These are phyloP conservation scores for Omphalotus guepiniiformis DNA, from an alignment of 768 basidiomycete genomes.

Conservation along the genomic window DNA sequence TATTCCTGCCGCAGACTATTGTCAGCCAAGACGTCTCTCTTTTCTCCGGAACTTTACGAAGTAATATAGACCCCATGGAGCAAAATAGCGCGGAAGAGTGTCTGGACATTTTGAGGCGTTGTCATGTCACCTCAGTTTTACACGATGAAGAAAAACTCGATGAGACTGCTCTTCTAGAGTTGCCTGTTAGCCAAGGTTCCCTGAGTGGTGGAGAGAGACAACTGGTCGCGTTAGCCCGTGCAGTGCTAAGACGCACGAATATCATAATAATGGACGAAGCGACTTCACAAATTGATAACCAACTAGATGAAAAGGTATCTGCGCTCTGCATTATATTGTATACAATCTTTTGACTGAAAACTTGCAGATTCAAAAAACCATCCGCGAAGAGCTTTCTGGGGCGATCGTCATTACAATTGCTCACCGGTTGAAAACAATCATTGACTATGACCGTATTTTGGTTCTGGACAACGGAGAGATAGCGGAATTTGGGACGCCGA, in stretches of 20 bases:
- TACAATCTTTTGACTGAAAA: neutral
- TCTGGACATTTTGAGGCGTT: conserved; percentile 59
- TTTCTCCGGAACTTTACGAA: conserved; percentile 68
- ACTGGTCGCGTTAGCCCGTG: conserved; percentile 65
- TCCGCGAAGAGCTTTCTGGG: conserved; percentile 65
- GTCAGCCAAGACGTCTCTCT: conserved; percentile 73
- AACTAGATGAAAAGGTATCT: conserved; percentile 70
- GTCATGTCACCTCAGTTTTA: conserved; percentile 51
- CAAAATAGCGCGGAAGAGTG: conserved; percentile 58
- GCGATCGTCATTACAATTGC: conserved; percentile 83
- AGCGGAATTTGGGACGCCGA: conserved; percentile 72
- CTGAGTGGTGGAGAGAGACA: conserved; percentile 79
- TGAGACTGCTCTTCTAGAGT: conserved; percentile 44
- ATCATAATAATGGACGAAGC: conserved; percentile 76
- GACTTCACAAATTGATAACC: conserved; percentile 71
- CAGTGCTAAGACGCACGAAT: conserved; percentile 57
- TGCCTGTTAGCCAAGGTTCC: conserved; percentile 61
- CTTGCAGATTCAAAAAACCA: conserved; percentile 62
- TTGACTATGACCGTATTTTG: conserved; percentile 71
- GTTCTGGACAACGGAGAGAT: conserved; percentile 71
- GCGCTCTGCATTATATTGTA: conserved; percentile 4
- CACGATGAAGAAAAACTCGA: conserved; percentile 27
- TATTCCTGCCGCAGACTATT: conserved; percentile 45
- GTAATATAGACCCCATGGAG: conserved; percentile 68
- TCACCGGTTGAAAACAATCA: conserved; percentile 71